Base-by-base conservation (phyloP, 1,284 basidiomycete genomes). In the Boletus sp. region DNA sequence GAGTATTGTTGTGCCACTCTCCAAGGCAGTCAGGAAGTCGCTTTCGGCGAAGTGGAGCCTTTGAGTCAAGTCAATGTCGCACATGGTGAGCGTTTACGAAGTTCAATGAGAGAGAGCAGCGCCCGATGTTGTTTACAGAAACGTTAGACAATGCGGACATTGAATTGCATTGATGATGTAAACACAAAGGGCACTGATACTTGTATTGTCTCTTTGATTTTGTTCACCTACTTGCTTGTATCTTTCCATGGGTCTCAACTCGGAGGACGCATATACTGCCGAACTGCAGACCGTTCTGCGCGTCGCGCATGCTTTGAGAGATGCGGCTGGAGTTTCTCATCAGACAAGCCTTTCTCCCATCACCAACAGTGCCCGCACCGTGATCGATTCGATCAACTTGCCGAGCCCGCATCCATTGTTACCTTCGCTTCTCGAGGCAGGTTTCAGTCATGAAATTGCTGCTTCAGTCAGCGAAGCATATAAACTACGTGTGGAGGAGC, bases 101-200 rank as follows among this genome's bases (percentile, higher is more conserved):
- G 29, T 29, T 29, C 4, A 29, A 8, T 29, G 7, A 29, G 29
- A 29, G 29, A 29, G 7, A 27, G 27, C 27, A 29, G 29, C 29
- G 8, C 29, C 29, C 4, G 29, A 29, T 8, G 29, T 29, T 29
- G 29, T 29, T 29, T 29, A 29, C 29, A 29, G 29, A 8, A 29
- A 29, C 7, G 4, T 1, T 29, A 7, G 29, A 29, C 31, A 63
- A 63, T 63, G 62, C 62, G 62, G 62, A 62, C 62, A 46, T 61
- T 55, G 53, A 63, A 63, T 50, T 8, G 0, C 1, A 6, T 2
- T 4, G 11, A 15, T 35, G 1, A 35, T 15, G 50, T 51, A 58
- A 58, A 4, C 44, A 57, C 20, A n/a, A n/a, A n/a, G n/a, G n/a
- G n/a, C n/a, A n/a, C n/a, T n/a, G n/a, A n/a, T n/a, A n/a, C n/a